Evolutionary conservation across 2,329 filamentous ascomycete species (phyloP).

Genomic region (Fusarium coffeatum): DNA sequence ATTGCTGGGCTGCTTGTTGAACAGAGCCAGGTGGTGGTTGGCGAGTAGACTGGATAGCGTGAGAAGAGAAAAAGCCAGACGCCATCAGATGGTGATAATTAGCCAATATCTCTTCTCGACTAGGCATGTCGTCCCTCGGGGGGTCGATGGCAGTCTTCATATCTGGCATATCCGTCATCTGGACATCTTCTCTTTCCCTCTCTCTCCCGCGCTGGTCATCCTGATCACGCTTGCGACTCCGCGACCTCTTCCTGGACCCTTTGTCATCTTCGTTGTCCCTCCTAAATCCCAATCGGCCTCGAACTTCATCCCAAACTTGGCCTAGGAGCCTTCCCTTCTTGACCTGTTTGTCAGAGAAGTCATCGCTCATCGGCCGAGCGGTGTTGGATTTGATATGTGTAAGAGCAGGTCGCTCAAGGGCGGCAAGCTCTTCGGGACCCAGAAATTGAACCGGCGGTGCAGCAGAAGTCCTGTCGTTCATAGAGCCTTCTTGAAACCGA

Average conservation of each 20-base stretch:
- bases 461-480: conserved; percentile 82
- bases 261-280: conserved; percentile 44
- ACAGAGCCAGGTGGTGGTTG: conserved; percentile 51
- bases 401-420: conserved; percentile 47
- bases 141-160: conserved; percentile 14
- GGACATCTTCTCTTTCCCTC: conserved; percentile 33
- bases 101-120: conserved; percentile 64
- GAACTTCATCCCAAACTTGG: conserved; percentile 55
- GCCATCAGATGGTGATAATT: conserved; percentile 68
- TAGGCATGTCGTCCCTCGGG: conserved; percentile 46
- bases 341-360: conserved; percentile 49
- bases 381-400: conserved; percentile 23
- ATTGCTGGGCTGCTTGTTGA: conserved; percentile 8
- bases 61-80: conserved; percentile 68
- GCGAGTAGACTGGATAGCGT: conserved; percentile 68
- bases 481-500: conserved; percentile 82
- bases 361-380: conserved; percentile 44
- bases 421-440: conserved; percentile 53
- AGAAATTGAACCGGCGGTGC: conserved; percentile 77
- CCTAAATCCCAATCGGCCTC: conserved; percentile 49
- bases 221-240: conserved; percentile 36
- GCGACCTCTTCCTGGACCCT: conserved; percentile 39
- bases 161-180: conserved; percentile 28
- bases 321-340: conserved; percentile 51
- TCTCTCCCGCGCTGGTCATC: conserved; percentile 32